Percentiles rank a stretch among this genome's conserved stretches.
Evolutionary conservation across 768 basidiomycete genomes (phyloP).

Genomic region (Clitopilus passeckerianus): DNA sequence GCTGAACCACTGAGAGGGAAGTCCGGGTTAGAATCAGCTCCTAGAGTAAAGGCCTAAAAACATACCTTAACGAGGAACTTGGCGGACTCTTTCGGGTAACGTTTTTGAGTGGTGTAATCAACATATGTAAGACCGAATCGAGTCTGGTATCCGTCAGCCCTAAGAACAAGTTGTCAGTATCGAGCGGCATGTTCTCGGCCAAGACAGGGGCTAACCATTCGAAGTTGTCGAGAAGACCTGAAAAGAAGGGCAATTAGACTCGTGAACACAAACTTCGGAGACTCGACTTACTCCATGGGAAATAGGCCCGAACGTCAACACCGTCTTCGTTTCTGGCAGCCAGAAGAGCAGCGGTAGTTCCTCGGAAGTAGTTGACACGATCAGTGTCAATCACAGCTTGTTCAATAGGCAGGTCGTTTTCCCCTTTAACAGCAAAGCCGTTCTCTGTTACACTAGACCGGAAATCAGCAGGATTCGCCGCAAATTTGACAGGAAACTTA

Average conservation of each 20-base stretch:
- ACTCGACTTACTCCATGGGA: conserved; percentile 56
- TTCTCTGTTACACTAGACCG: conserved; percentile 63
- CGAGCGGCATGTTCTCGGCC: background rate
- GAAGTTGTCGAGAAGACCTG: conserved; percentile 67
- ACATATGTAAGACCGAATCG: conserved; percentile 72
- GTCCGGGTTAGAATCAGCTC: background rate
- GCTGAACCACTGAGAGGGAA: conserved; percentile 32
- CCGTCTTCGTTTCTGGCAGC: conserved; percentile 58
- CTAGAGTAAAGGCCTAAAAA: background rate
- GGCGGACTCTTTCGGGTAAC: conserved; percentile 60
- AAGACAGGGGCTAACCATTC: conserved; percentile 41
- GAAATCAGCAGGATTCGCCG: background rate
- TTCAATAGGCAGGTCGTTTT: conserved; percentile 46
- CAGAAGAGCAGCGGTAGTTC: conserved; percentile 48
- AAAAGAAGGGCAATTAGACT: background rate
- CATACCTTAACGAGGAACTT: conserved; percentile 50
- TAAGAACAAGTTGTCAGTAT: conserved; percentile 5
- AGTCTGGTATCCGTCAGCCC: conserved; percentile 65
- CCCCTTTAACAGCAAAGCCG: conserved; percentile 66
- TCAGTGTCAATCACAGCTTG: conserved; percentile 54
- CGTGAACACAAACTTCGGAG: background rate
- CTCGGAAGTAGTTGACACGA: conserved; percentile 64
- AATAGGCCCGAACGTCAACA: conserved; percentile 58
- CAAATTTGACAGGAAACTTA: conserved; percentile 10
- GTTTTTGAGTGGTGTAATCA: conserved; percentile 63